A percentile compares a stretch with the other conserved stretches of the same genome.
Conservation (phyloP, 192 early-diverging fungal genomes). For the Linnemannia hyalina region DNA sequence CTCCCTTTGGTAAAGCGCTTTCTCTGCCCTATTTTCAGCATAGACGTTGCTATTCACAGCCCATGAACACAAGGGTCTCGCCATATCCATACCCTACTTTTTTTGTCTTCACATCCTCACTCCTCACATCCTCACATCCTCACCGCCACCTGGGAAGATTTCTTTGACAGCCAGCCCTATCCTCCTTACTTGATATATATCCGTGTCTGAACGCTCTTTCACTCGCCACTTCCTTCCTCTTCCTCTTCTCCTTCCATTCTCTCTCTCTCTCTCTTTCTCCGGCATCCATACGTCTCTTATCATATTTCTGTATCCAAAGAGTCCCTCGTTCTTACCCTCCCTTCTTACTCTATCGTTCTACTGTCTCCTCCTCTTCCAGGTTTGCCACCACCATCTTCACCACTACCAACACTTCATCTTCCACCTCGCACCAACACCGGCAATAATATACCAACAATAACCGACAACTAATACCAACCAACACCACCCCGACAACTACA, state of each 20-base stretch:
- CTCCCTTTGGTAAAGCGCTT: neutral
- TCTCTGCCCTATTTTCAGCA: neutral
- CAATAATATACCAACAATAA: neutral
- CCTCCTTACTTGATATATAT: constrained; percentile 9
- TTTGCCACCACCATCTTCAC: neutral
- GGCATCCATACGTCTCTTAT: neutral
- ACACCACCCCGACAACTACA: neutral
- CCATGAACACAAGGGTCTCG: neutral
- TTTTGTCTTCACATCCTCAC: neutral
- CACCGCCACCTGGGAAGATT: constrained; percentile 2
- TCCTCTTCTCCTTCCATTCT: neutral
- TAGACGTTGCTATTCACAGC: neutral
- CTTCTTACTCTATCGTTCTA: neutral
- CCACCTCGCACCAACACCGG: neutral
- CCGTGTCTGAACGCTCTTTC: neutral
- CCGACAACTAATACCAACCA: neutral
- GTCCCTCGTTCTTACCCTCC: neutral
- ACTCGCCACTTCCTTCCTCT: neutral
- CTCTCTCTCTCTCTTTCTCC: neutral
- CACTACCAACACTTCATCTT: neutral
- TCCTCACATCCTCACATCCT: neutral
- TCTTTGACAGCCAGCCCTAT: neutral
- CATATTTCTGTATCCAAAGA: neutral
- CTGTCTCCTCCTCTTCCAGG: neutral
- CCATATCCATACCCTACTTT: neutral